Percentiles rank a stretch among this genome's conserved stretches.
Evolutionary conservation across 805 yeast species (phyloP).

Genomic region (Isabelozyma heimii): DNA sequence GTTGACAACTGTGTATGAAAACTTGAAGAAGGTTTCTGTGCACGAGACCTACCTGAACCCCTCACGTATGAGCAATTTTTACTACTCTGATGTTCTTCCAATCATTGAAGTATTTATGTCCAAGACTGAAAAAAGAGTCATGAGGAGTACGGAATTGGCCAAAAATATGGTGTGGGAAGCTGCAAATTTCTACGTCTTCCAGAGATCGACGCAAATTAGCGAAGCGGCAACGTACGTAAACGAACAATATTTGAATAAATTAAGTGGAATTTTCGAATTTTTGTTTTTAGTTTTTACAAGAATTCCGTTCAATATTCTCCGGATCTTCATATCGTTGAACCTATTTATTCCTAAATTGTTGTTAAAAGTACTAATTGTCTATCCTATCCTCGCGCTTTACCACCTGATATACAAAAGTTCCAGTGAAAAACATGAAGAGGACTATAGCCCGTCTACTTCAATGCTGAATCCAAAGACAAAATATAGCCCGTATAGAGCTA

Average conservation of each 20-base stretch:
- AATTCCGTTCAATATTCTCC: slow-evolving; percentile 14
- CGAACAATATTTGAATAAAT: slow-evolving; percentile 4
- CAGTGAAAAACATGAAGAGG: not conserved
- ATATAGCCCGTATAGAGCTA: slow-evolving; percentile 2
- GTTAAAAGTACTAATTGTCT: slow-evolving; percentile 11
- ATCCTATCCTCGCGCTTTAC: slow-evolving; percentile 1
- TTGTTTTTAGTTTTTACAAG: slow-evolving; percentile 6
- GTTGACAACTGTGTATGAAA: not conserved
- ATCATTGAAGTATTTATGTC: not conserved
- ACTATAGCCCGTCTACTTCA: not conserved
- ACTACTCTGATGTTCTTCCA: slow-evolving; percentile 3
- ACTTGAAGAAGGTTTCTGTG: not conserved
- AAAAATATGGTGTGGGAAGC: slow-evolving; percentile 14
- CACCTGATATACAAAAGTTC: not conserved
- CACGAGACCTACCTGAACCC: slow-evolving; percentile 4
- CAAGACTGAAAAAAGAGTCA: not conserved
- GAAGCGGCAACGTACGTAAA: slow-evolving; percentile 1
- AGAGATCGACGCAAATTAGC: slow-evolving; percentile 2
- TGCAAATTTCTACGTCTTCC: slow-evolving; percentile 5
- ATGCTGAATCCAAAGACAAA: not conserved
- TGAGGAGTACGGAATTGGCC: not conserved
- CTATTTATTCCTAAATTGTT: slow-evolving; percentile 19
- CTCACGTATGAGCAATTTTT: not conserved
- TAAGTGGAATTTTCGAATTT: slow-evolving; percentile 1
- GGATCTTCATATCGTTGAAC: slow-evolving; percentile 9